Evolutionary conservation across 1,284 basidiomycete species (phyloP), one percentile per base, ranked within the genome.

Genomic region (Papiliotrema nemorosa): DNA sequence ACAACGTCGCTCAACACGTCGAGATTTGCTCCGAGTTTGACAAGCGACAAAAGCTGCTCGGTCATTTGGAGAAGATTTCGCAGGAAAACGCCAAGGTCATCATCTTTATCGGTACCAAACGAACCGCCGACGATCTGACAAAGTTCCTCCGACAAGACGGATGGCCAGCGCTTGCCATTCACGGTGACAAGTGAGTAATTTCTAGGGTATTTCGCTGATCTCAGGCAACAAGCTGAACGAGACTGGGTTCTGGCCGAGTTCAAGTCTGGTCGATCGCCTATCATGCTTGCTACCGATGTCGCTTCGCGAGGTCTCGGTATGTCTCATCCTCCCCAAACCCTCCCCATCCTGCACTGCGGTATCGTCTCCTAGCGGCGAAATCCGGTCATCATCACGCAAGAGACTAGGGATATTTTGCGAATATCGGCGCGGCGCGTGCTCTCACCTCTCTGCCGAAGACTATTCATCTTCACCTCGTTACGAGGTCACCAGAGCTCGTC

Each of bases 231-330:
- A 69, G 75, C 75, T 62, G 92, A 97, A 78, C 91, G 94, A 80
- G 94, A 98, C 75, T 98, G 96, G 94, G 94, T 98, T 44, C 80
- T 98, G 47, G 81, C 86, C 74, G 96, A 98, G 78, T 98, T 98
- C 83, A 97, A 97, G 80, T 87, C 89, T 53, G 92, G 96, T 66
- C 86, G 91, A 59, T 93, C 90, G 53, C 96, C 96, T 13, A 97
- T 98, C 76, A 83, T 98, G 77, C 93, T 98, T 73, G 93, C 93
- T 77, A 94, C 90, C 63, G 91, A 93, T 72, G 90, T 98, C 66
- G 94, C 94, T 60, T 97, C 92, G 73, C 93, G 94, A 85, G 94
- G 94, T 85, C 85, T 98, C 73, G 94, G 94, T 98, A 88, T 81
- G 93, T 96, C 71, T 45, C 41, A 31, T 44, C 39, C 43, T 69